Conservation (phyloP, 805 yeast species). For the Ogataea pilisensis region DNA sequence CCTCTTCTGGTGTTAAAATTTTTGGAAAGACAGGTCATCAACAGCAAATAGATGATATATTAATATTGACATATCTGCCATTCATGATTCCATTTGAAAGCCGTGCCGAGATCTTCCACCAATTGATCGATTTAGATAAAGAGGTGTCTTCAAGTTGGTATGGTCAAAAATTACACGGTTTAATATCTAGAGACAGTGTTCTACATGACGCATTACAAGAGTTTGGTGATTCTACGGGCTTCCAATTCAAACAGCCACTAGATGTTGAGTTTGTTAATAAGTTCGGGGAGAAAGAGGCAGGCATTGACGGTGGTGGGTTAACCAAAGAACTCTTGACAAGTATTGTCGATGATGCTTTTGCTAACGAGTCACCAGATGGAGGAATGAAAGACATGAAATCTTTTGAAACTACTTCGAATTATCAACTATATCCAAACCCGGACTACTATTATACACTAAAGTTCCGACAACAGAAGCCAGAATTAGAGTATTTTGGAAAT, state of each 20-base stretch:
- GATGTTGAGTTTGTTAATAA: conserved; percentile 67
- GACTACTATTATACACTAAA: conserved; percentile 30
- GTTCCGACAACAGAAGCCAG: conserved; percentile 22
- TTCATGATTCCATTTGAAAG: conserved; percentile 74
- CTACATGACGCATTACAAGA: conserved; percentile 69
- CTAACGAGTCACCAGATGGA: conserved; percentile 20
- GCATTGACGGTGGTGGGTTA: conserved; percentile 96
- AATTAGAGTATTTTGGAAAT: conserved; percentile 25
- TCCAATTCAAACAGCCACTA: conserved; percentile 53
- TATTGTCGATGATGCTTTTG: conserved; percentile 66
- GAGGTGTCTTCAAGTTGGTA: conserved; percentile 20
- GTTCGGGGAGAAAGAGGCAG: conserved; percentile 72
- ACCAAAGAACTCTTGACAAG: conserved; percentile 86
- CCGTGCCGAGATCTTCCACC: conserved; percentile 70
- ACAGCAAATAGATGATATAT: conserved; percentile 34
- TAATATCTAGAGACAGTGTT: conserved; percentile 64
- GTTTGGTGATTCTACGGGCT: conserved; percentile 48
- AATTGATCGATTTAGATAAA: conserved; percentile 53
- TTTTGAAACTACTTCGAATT: conserved; percentile 42
- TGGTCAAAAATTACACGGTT: conserved; percentile 37
- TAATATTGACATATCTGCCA: conserved; percentile 62
- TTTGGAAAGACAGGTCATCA: conserved; percentile 14
- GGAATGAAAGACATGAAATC: conserved; percentile 30
- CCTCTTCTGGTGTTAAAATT: conserved; percentile 8
- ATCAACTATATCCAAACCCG: conserved; percentile 75